Percentiles rank a stretch among this genome's conserved stretches.
Conservation (phyloP, 768 basidiomycete genomes). For the Rubroboletus satanas region DNA sequence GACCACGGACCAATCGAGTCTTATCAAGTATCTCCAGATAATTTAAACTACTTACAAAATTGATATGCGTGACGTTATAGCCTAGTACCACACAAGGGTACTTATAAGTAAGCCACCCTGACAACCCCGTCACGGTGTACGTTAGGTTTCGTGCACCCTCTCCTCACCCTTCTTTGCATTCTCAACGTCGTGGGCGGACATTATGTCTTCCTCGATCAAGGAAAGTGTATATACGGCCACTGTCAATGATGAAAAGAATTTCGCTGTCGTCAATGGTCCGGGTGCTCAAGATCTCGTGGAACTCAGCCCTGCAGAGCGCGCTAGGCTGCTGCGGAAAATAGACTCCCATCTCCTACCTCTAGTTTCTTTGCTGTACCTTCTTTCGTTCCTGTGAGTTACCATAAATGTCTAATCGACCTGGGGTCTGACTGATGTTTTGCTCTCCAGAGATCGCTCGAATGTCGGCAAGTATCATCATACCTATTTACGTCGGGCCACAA, state of each 20-base stretch:
- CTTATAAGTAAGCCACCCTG: not conserved
- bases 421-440: not conserved
- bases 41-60: not conserved
- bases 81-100: not conserved
- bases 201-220: conserved; percentile 16
- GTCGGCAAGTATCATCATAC: not conserved
- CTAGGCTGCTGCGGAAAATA: not conserved
- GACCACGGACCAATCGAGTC: no score
- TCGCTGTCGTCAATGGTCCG: not conserved
- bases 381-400: not conserved
- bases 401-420: not conserved
- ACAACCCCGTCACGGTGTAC: no score
- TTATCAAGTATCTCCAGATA: not conserved
- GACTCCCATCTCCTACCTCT: not conserved
- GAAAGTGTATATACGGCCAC: conserved; percentile 8
- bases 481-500: not conserved
- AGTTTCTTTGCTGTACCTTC: not conserved
- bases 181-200: not conserved
- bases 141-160: not conserved
- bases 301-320: not conserved
- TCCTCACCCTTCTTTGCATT: not conserved
- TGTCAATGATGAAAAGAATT: not conserved
- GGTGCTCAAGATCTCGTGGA: not conserved
- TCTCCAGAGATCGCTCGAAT: not conserved
- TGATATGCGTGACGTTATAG: not conserved